Base-by-base conservation (phyloP, 768 basidiomycete species). In the Rhodotorula diobovata region DNA sequence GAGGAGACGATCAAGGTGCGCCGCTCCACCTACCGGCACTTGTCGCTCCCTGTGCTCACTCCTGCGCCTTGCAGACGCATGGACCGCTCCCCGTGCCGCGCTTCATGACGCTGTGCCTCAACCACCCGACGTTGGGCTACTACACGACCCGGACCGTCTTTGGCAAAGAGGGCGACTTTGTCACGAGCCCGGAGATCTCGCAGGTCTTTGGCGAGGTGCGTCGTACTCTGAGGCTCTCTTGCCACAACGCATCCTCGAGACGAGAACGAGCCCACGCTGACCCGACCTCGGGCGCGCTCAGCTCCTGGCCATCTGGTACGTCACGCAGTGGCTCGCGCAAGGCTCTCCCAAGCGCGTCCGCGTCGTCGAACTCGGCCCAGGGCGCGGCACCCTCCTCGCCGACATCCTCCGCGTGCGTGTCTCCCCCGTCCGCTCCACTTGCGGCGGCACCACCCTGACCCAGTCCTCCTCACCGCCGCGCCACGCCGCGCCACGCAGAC, bases 121-220 rank as follows among this genome's bases (percentile, higher is more conserved):
- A 88, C 0, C 94, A 97, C 81, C 93, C 94, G 2, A 89, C 86
- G 1, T 83, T 91, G 64, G 96, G 96, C 2, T 99, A 98, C 81
- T 98, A 98, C 82, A 91, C 89, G 83, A 77, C 73, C 21, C 63
- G 70, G 6, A 77, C 64, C 6, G 88, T 98, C 6, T 91, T 99
- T 77, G 96, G 96, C 21, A 73, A 86, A 0, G 83, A 84, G 53
- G 96, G 96, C 11, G 96, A 99, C 82, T 99, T 98, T 78, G 89
- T 90, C 32, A 99, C 96, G 20, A 93, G 90, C 76, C 96, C 95
- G 4, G 96, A 99, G 80, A 97, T 99, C 63, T 90, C 87, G 76
- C 93, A 97, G 79, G 86, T 91, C 1, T 98, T 98, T 79, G 96
- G 96, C 69, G 95, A 99, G 87, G 95, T 93, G 78, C 73, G 86